Conservation (phyloP, 75 land plant species). For the Pinus taeda region DNA sequence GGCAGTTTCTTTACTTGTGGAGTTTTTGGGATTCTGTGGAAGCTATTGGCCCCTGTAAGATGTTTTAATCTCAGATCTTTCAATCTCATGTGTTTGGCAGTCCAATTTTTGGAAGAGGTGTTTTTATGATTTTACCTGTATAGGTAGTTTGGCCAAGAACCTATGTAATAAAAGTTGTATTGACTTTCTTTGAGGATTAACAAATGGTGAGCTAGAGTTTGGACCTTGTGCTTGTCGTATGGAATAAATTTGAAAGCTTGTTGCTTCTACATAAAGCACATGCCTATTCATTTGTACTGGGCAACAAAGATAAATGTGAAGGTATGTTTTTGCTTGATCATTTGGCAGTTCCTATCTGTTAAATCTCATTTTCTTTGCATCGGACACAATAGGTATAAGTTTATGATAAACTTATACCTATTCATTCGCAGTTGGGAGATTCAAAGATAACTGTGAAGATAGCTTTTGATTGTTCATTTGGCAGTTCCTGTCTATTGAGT, state of each 20-base stretch:
- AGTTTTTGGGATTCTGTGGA: too few species aligned
- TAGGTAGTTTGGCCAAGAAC: background rate
- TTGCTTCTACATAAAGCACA: background rate
- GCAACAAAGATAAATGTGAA: background rate
- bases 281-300: background rate
- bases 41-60: background rate
- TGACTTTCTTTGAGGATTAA: background rate
- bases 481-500: background rate
- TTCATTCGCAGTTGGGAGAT: background rate
- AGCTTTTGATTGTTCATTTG: background rate
- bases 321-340: background rate
- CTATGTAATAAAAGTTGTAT: background rate
- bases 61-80: too few species aligned
- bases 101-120: background rate
- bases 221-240: too few species aligned
- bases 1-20: background rate
- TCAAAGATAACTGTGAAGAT: background rate
- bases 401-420: background rate
- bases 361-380: background rate
- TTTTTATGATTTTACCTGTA: background rate
- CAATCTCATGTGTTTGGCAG: background rate
- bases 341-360: background rate
- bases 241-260: background rate
- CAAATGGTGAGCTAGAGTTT: background rate
- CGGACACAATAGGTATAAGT: too few species aligned